Base-by-base conservation (phyloP, 495 filamentous ascomycete genomes). In the Antarctomyces pellizariae region DNA sequence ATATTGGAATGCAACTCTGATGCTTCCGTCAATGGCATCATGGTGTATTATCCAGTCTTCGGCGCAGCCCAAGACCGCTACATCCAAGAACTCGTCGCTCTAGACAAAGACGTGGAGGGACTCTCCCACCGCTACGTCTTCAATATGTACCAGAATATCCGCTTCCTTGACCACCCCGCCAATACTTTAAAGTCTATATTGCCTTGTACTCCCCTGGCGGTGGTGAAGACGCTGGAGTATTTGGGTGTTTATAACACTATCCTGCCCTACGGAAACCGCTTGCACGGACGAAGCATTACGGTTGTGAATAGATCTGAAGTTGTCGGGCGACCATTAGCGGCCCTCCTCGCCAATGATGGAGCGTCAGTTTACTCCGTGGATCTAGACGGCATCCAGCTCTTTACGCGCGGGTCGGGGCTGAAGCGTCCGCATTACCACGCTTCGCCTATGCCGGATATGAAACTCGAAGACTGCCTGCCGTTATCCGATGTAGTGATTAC, bases 101-200 rank as follows among this genome's bases (percentile, higher is more conserved):
- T 89, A 24, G 47, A 56, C 45, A 97, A 97, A 51, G 86, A 97
- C 37, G 86, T 97, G 31, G 86, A 97, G 42, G 86, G 86, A 13
- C 71, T 97, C 28, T 82, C 71, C 38, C 84, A 93, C 46, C 70
- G 63, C 32, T 86, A 93, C 52, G 71, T 93, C 42, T 86, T 83
- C 64, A 97, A 97, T 60, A 90, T 97, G 79, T 97, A 93, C 57
- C 75, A 93, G 57, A 97, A 97, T 52, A 65, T 86, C 41, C 77
- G 86, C 26, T 93, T 79, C 55, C 59, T 97, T 18, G 86, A 97
- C 54, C 53, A 62, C 7, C 66, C 69, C 11, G 42, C 53, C 16
- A 75, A 82, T 46, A 54, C 51, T 23, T 74, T 77, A 48, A 97
- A 97, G 49, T 84, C 69, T 27, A 73, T 97, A 23, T 59, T 97